Conservation (phyloP, 1,139 yeast genomes). For the Magnusiomyces fungicola region DNA sequence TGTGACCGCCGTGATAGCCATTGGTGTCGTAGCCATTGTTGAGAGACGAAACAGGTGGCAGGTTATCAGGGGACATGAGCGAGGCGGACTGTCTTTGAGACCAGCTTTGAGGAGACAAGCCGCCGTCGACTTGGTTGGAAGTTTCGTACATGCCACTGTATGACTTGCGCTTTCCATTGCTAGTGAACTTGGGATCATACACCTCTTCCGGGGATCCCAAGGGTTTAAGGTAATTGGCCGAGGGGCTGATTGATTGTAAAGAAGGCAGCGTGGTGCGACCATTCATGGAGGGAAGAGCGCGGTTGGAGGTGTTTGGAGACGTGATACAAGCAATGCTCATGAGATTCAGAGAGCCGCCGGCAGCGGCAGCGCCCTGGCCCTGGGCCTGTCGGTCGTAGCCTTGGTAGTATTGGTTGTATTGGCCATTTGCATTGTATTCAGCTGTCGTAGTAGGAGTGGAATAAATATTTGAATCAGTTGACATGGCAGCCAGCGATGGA, state of each 20-base stretch:
- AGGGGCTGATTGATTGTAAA: neutral
- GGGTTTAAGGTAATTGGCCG: neutral
- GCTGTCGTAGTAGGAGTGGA: neutral
- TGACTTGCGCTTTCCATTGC: neutral
- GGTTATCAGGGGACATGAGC: neutral
- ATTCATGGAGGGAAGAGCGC: neutral
- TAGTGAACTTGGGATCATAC: neutral
- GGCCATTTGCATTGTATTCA: no score
- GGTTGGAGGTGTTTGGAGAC: neutral
- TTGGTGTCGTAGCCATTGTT: conserved; percentile 4
- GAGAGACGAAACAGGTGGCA: conserved; percentile 3
- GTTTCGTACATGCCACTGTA: neutral
- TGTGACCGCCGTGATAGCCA: neutral
- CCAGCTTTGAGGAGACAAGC: neutral
- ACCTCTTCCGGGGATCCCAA: neutral
- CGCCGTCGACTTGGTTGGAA: neutral
- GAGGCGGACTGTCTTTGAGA: neutral
- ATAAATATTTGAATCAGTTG: neutral
- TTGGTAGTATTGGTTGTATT: no score
- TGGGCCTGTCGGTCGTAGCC: no score
- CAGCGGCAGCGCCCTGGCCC: conserved; percentile 1
- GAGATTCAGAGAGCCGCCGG: neutral
- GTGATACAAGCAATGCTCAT: conserved; percentile 4
- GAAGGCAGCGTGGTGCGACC: neutral
- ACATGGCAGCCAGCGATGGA: conserved; percentile 7